These are phyloP conservation scores for Fusarium pininemorale DNA, from an alignment of 2,329 filamentous ascomycete genomes.

Conservation along the genomic window DNA sequence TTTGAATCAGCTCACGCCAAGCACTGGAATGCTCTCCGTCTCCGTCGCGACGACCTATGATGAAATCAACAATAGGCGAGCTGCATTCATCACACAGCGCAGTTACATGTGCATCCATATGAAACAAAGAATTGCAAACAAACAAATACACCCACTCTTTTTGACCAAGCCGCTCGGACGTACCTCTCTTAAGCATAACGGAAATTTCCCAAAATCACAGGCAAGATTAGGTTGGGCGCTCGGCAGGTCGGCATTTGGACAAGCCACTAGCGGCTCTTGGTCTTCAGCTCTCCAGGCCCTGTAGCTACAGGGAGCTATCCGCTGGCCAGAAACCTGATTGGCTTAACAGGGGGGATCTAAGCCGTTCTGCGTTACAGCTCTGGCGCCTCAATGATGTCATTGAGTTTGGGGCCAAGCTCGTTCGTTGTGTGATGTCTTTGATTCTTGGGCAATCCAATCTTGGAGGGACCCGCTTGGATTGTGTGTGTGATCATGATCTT, in stretches of 20 bases:
- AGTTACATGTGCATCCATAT: neutral
- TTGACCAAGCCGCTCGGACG: neutral
- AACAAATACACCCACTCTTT: neutral
- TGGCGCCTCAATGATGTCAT: constrained; percentile 34
- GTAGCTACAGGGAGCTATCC: neutral
- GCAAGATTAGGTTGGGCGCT: constrained; percentile 11
- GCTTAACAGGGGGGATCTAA: neutral
- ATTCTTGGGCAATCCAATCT: constrained; percentile 31
- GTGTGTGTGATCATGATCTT: constrained; percentile 10
- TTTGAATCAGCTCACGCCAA: neutral
- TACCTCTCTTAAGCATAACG: neutral
- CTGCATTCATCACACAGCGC: constrained; percentile 14
- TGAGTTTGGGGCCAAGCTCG: constrained; percentile 13
- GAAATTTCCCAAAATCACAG: neutral
- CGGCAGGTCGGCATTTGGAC: constrained; percentile 31
- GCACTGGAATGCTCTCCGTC: neutral
- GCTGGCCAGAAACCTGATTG: neutral
- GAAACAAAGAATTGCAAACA: neutral
- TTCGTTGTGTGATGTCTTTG: constrained; percentile 31
- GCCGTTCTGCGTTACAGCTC: constrained; percentile 11
- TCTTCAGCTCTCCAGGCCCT: constrained; percentile 27
- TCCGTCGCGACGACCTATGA: neutral
- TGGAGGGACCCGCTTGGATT: constrained; percentile 23
- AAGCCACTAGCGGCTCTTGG: constrained; percentile 33
- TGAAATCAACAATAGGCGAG: constrained; percentile 18